Percentiles rank a stretch among this genome's conserved stretches.
Evolutionary conservation across 495 filamentous ascomycete species (phyloP).

Genomic region (Podospora anserina): DNA sequence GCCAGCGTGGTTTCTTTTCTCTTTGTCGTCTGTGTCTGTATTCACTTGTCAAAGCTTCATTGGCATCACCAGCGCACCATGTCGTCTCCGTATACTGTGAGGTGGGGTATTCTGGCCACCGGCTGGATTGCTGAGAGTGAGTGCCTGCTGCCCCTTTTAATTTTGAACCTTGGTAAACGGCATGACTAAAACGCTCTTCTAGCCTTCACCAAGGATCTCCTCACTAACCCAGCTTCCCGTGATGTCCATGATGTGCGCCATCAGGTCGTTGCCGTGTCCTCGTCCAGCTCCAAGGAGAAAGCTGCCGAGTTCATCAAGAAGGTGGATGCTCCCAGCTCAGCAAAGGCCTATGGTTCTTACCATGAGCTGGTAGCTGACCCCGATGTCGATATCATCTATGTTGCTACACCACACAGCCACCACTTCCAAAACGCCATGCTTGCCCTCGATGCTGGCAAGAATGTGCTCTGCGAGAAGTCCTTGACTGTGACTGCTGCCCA

Average conservation of each 20-base stretch:
- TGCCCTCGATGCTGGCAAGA: constrained; percentile 75
- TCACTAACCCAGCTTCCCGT: constrained; percentile 69
- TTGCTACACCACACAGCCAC: constrained; percentile 92
- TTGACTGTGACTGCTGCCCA: constrained; percentile 88
- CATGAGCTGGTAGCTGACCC: constrained; percentile 71
- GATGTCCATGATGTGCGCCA: constrained; percentile 72
- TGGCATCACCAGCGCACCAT: constrained; percentile 24
- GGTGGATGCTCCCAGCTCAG: constrained; percentile 58
- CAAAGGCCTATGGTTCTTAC: constrained; percentile 79
- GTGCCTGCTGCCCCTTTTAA: constrained; percentile 17
- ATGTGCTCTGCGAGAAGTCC: constrained; percentile 90
- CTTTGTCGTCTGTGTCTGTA: neutral
- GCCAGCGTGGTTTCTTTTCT: constrained; percentile 4
- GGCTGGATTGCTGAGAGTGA: constrained; percentile 74
- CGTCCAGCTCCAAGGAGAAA: constrained; percentile 65
- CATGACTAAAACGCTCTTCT: constrained; percentile 11
- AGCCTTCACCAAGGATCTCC: constrained; percentile 82
- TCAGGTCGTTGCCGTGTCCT: constrained; percentile 75
- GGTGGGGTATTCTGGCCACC: constrained; percentile 83
- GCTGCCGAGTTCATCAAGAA: constrained; percentile 70
- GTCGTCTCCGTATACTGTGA: constrained; percentile 57
- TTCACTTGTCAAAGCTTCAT: neutral
- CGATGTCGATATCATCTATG: constrained; percentile 82
- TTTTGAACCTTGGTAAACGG: neutral
- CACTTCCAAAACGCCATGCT: constrained; percentile 91